Evolutionary conservation across 2,329 filamentous ascomycete species (phyloP).

Genomic region (Monosporascus sp.): DNA sequence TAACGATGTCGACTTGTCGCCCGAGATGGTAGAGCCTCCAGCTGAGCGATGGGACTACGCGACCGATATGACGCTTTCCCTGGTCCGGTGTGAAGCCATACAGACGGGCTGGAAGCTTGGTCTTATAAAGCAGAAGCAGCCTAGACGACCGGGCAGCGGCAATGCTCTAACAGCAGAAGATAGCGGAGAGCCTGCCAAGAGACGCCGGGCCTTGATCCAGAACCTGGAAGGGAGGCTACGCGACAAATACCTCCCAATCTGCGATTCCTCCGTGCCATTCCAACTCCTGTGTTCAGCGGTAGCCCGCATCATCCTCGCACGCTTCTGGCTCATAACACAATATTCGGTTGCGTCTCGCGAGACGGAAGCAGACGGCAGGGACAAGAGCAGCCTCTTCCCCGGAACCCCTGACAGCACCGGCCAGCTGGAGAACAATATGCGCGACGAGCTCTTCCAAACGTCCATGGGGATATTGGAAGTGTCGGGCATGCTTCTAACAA

Average conservation of each 20-base stretch:
- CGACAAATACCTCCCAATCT: conserved; percentile 30
- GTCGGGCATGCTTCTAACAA: background rate
- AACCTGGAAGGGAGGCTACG: conserved; percentile 21
- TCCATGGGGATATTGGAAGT: conserved; percentile 4
- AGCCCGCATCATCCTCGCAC: conserved; percentile 3
- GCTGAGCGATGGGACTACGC: conserved; percentile 33
- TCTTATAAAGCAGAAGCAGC: conserved; percentile 14
- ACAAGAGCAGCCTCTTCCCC: too few relatives aligned
- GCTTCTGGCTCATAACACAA: conserved; percentile 1
- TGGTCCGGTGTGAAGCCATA: conserved; percentile 38
- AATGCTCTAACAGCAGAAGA: conserved; percentile 19
- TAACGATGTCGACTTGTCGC: conserved; percentile 42
- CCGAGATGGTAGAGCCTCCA: conserved; percentile 37
- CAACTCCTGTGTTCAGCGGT: conserved; percentile 3
- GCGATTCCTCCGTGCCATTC: conserved; percentile 25
- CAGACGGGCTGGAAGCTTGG: conserved; percentile 33
- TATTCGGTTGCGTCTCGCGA: background rate
- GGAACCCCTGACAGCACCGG: background rate
- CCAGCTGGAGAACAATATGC: background rate
- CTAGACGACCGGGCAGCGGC: conserved; percentile 6
- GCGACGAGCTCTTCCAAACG: conserved; percentile 2
- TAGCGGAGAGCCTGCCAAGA: too few relatives aligned
- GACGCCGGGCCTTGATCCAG: conserved; percentile 25
- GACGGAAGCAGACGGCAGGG: background rate
- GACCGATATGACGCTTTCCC: conserved; percentile 38